Conservation (phyloP, 129 eudicot species). For the Flaveria bidentis region DNA sequence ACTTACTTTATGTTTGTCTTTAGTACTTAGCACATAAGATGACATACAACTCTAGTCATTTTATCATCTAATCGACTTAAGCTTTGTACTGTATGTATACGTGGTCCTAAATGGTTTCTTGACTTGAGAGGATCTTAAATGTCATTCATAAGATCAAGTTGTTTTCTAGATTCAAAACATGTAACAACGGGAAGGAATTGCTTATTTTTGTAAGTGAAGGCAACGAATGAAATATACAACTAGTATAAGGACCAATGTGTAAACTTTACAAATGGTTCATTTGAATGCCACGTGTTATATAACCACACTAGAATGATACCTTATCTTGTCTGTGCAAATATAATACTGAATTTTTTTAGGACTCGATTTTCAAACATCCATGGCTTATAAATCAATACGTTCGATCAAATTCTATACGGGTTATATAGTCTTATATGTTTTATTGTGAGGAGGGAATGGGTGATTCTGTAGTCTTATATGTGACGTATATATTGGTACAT, state of each 20-base stretch:
- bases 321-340: neutral
- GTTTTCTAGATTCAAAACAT: neutral
- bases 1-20: neutral
- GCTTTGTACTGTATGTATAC: neutral
- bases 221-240: neutral
- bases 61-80: neutral
- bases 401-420: too few species aligned
- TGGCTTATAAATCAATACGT: too few species aligned
- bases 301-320: slow-evolving; percentile 10
- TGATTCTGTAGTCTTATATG: too few species aligned
- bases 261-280: neutral
- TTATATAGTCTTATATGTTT: too few species aligned
- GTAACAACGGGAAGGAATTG: neutral
- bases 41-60: neutral
- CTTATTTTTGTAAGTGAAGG: neutral
- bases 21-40: neutral
- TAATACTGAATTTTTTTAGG: too few species aligned
- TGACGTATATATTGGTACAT: too few species aligned
- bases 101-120: neutral
- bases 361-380: too few species aligned
- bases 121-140: neutral
- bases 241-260: slow-evolving; percentile 19
- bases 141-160: neutral
- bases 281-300: slow-evolving; percentile 19
- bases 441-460: too few species aligned